These are phyloP conservation scores for Lipomyces starkeyi DNA, from an alignment of 805 yeast species.

Conservation along the genomic window DNA sequence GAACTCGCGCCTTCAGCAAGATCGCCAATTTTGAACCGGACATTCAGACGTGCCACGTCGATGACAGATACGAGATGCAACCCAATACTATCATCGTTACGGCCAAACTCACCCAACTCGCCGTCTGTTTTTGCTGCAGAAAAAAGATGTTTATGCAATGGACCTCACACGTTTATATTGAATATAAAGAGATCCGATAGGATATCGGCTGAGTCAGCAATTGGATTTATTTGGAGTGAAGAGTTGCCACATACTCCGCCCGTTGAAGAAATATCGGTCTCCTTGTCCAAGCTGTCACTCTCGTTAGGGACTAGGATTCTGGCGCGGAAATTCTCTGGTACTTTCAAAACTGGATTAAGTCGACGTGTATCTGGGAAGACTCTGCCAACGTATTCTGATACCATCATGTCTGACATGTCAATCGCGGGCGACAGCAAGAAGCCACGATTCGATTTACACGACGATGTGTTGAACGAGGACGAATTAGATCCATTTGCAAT, in stretches of 20 bases:
- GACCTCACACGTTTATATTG: slow-evolving; percentile 1
- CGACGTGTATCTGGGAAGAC: neutral
- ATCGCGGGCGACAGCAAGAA: neutral
- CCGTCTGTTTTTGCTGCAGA: neutral
- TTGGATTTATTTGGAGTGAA: slow-evolving; percentile 21
- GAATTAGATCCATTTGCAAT: neutral
- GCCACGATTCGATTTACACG: neutral
- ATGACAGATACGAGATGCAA: neutral
- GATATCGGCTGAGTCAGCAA: slow-evolving; percentile 15
- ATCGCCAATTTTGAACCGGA: neutral
- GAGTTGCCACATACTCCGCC: slow-evolving; percentile 13
- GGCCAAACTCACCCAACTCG: neutral
- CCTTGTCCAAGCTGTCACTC: slow-evolving; percentile 1
- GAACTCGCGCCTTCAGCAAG: neutral
- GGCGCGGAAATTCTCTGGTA: slow-evolving; percentile 19
- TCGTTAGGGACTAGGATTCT: neutral
- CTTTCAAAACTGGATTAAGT: slow-evolving; percentile 17
- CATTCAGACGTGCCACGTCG: slow-evolving; percentile 12
- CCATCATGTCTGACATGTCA: neutral
- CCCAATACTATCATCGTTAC: neutral
- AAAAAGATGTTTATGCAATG: slow-evolving; percentile 1
- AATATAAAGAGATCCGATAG: slow-evolving; percentile 26
- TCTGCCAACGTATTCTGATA: neutral
- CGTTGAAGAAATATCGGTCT: neutral
- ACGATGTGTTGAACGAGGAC: neutral